A percentile compares a stretch with the other conserved stretches of the same genome.
phyloP scores from a whole-genome alignment of 2,329 filamentous ascomycete species.

The Calonectria honghensis region DNA sequence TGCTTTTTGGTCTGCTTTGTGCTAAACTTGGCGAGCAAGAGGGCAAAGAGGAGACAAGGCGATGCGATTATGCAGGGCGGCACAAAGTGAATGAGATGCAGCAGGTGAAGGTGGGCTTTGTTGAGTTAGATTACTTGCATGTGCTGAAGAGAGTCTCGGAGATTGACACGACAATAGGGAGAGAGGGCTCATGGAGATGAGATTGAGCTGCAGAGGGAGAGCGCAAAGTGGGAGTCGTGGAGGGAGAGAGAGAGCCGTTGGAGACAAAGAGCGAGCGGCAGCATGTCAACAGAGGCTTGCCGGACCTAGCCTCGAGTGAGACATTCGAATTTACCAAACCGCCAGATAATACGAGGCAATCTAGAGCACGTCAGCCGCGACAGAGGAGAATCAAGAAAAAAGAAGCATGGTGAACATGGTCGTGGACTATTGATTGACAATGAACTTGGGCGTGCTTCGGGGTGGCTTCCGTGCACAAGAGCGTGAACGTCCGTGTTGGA shows the following conservation, averaged over 20 bases:
- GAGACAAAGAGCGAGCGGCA: slow-evolving; percentile 5
- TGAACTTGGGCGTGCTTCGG: not conserved
- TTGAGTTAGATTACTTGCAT: slow-evolving; percentile 13
- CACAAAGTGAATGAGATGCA: slow-evolving; percentile 12
- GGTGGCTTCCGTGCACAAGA: slow-evolving; percentile 3
- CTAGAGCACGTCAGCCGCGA: slow-evolving; percentile 20
- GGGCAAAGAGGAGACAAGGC: slow-evolving; percentile 4
- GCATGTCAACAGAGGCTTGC: slow-evolving; percentile 21
- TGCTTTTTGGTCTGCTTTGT: slow-evolving; percentile 41
- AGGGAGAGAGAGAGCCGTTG: not conserved
- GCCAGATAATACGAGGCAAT: slow-evolving; percentile 18
- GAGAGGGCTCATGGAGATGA: not conserved
- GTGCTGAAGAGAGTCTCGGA: slow-evolving; percentile 17
- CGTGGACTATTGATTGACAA: not conserved
- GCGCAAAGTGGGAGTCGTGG: not conserved
- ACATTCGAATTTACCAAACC: slow-evolving; percentile 17
- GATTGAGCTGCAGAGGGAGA: slow-evolving; percentile 19
- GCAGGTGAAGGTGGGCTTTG: not conserved
- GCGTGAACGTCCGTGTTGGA: not conserved
- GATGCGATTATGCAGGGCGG: slow-evolving; percentile 18
- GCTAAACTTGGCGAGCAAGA: slow-evolving; percentile 19
- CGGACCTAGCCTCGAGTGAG: slow-evolving; percentile 1
- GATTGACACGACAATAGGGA: slow-evolving; percentile 6
- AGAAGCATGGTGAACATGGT: not conserved
- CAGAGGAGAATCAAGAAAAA: slow-evolving; percentile 5